Base-by-base conservation (phyloP, 1,284 basidiomycete genomes). In the Cryptococcus sp. region DNA sequence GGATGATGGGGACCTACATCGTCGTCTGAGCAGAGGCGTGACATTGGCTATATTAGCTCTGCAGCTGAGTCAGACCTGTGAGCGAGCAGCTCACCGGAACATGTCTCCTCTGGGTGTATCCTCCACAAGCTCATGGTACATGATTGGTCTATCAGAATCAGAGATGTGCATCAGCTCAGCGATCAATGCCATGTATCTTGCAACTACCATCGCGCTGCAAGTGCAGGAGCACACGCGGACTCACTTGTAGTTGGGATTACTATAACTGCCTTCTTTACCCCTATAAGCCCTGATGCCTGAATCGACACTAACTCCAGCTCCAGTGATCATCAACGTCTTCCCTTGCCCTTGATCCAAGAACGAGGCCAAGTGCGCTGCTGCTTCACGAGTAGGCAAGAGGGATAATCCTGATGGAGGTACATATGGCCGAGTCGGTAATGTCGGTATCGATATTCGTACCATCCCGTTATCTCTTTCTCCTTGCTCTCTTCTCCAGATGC, bases 261-360 rank as follows among this genome's bases (percentile, higher is more conserved):
- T 86, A 78, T 93, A 93, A 62, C 86, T 81, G 23, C 91, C 91
- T 69, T 91, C 87, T 59, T 83, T 82, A 3, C 90, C 91, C 61
- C 91, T 81, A 76, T 94, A 93, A 16, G 92, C 91, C 63, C 91
- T 82, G 58, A 96, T 93, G 26, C 93, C 93, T 19, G 87, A 90
- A 73, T 96, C 93, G 20, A 95, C 93, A 71, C 89, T 91, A 58
- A 95, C 89, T 4, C 93, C 93, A 0, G 93, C 93, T 0, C 93
- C 93, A 0, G 91, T 94, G 51, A 97, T 74, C 5, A 93, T 79
- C 0, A 87, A 79, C 29, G 86, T 80, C 57, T 74, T 74, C 1
- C 78, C 85, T 75, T 86, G 86, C 41, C 89, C 89, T 1, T 81
- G 78, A 0, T 80, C 75, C 13, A 95, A 76, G 67, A 93, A 93